These are phyloP conservation scores for Phaseolus coccineus DNA, from an alignment of 331 rosid genomes.

Conservation along the genomic window DNA sequence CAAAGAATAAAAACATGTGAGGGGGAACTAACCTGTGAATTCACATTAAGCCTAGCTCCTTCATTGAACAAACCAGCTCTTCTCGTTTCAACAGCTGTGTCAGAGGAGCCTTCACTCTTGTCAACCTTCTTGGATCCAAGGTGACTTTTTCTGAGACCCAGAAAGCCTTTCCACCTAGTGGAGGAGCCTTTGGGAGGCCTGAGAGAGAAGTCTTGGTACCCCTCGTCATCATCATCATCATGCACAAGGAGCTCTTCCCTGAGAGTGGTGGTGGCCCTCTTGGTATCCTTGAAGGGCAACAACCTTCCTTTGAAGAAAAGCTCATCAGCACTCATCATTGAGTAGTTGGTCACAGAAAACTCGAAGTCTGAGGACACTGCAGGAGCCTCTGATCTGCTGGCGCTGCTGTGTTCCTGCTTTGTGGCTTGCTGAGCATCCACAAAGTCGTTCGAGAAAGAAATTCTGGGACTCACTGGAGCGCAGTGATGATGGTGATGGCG, in stretches of 20 bases:
- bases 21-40: conserved; percentile 59
- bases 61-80: conserved; percentile 56
- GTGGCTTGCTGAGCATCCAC: conserved; percentile 68
- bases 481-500: conserved; percentile 49
- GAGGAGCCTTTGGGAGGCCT: conserved; percentile 76
- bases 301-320: conserved; percentile 83
- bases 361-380: conserved; percentile 76
- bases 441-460: conserved; percentile 93
- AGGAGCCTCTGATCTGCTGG: conserved; percentile 56
- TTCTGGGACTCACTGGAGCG: conserved; percentile 81
- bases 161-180: conserved; percentile 80
- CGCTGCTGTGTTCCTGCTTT: conserved; percentile 59
- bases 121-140: conserved; percentile 72
- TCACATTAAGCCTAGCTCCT: conserved; percentile 46
- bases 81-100: conserved; percentile 42
- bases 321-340: conserved; percentile 94
- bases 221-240: conserved; percentile 55
- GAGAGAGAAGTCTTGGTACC: conserved; percentile 41
- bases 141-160: conserved; percentile 76
- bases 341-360: conserved; percentile 76
- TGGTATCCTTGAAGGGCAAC: conserved; percentile 74
- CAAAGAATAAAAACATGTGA: not conserved
- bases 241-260: conserved; percentile 77
- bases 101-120: conserved; percentile 48
- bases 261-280: conserved; percentile 69